Evolutionary conservation across 1,284 basidiomycete species (phyloP), one percentile per base, ranked within the genome.

Genomic region (Fistulinella cinereoalba): DNA sequence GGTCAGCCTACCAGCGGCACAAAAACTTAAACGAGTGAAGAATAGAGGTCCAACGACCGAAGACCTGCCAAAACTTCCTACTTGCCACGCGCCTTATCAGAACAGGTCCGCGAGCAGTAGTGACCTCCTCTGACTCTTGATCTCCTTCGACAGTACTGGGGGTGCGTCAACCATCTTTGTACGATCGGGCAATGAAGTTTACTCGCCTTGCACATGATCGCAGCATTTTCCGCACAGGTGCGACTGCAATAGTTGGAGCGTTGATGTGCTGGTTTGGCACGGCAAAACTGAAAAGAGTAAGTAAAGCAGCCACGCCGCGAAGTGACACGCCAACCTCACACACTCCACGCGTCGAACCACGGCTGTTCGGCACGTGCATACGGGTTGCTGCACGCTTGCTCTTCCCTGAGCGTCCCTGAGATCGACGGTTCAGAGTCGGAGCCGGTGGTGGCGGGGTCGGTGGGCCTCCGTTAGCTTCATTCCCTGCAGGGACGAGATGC

Each of bases 231-330:
- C n/a, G 76, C 77, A 58, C 80, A 83, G 23, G 70, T 76, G 58
- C 77, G 80, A 43, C 79, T 77, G 57, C 81, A 83, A 49, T 75
- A 81, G 1, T 69, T 64, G 54, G 76, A 72, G 33, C 68, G 70
- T 15, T 65, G 69, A 47, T 71, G 72, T 48, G 71, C 74, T 7
- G 79, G 77, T 53, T 77, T 80, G 60, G 72, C 66, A 50, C 73
- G 72, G 54, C 80, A 83, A 51, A 76, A 74, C 80, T 82, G 38
- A 5, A 27, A 2, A 16, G 2, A n/a, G 2, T 28, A 27, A 4
- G 2, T 16, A 33, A 24, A 45, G 43, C 18, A 1, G 19, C n/a
- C n/a, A 36, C 19, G 15, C 21, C 8, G 18, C 15, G 18, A 3
- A 25, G 12, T 6, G 4, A 24, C 6, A 24, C 9, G 43, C 56